Evolutionary conservation across 768 basidiomycete species (phyloP), one percentile per base, ranked within the genome.

Genomic region (Sutorius australiensis): DNA sequence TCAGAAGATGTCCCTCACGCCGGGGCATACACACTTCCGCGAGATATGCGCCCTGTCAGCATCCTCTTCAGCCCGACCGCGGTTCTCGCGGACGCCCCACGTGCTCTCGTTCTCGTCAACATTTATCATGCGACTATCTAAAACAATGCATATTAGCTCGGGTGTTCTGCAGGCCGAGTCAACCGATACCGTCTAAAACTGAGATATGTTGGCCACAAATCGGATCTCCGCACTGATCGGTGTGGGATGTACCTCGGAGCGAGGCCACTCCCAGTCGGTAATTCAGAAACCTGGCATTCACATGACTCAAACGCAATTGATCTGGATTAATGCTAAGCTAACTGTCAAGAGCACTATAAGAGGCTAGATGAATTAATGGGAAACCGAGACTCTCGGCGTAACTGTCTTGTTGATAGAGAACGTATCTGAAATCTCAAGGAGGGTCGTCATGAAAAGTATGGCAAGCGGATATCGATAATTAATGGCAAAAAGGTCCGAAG

Each of bases 301-400:
- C 30, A 55, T n/a, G 38, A 39, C 44, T 44, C 24, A 16, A 3
- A 27, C 43, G 5, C 38, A 13, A 47, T 36, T 24, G 31, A 53
- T 46, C 45, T 52, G 39, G 38, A 65, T 63, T 51, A 55, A 42
- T 43, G 21, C 44, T 21, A 40, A 40, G 14, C 16, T 16, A 42
- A 53, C 36, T 11, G 42, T 51, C 21, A 9, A 58, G 60, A 63
- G 41, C 34, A 50, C 53, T 42, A 55, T 32, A 50, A 51, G 31
- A 48, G 14, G 48, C 49, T 53, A 46, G 32, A 46, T 37, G 42
- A 43, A 67, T 63, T 61, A 66, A 30, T 41, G 32, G 41, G 41
- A 55, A 16, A 46, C 36, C 43, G 34, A 46, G 14, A 46, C 17
- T 27, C 44, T 46, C 16, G 41, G 30, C 14, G 19, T 42, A 51